Base-by-base conservation (phyloP, 768 basidiomycete genomes). In the Tulasnella sp. region DNA sequence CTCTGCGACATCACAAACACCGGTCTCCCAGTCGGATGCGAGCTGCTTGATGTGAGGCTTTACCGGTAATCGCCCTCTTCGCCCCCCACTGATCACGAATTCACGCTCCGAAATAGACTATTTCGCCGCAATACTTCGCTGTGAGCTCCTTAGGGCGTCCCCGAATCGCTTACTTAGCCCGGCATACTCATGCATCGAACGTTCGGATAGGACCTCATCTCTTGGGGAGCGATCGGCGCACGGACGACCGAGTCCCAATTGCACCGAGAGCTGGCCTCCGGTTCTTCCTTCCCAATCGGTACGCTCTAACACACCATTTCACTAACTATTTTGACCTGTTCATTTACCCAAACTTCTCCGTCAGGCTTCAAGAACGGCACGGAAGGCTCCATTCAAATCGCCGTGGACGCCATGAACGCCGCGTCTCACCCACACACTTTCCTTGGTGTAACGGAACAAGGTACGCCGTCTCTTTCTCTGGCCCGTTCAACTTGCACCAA, bases 311-410 rank as follows among this genome's bases (percentile, higher is more conserved):
- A 9, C 66, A 40, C 2, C 34, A 17, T 62, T 52, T 59, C 29
- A 6, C 42, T 0, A 1, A 11, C 4, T 12, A 32, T 14, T 8
- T 17, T 36, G n/a, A 7, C n/a, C 40, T 17, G 32, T 35, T 63
- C 11, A n/a, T 14, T 22, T 64, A 2, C 29, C 19, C 41, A 37
- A 34, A 32, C 19, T 52, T 42, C 59, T 71, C 37, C 40, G 39
- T 36, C 73, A 75, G 93, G 94, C 9, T 99, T 99, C 89, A 99
- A 99, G 82, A 99, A 99, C 79, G 96, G 97, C 69, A 99, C 97
- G 3, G 96, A 98, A 80, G 97, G 97, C 70, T 78, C 80, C 74
- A 89, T 98, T 65, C 82, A 86, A 0, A 93, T 98, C 40, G 96
- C 96, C 2, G 91, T 98, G 71, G 97, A 99, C 80, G 97, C 96